Base-by-base conservation (phyloP, 1,284 basidiomycete genomes). In the Leccinum pachyderme region DNA sequence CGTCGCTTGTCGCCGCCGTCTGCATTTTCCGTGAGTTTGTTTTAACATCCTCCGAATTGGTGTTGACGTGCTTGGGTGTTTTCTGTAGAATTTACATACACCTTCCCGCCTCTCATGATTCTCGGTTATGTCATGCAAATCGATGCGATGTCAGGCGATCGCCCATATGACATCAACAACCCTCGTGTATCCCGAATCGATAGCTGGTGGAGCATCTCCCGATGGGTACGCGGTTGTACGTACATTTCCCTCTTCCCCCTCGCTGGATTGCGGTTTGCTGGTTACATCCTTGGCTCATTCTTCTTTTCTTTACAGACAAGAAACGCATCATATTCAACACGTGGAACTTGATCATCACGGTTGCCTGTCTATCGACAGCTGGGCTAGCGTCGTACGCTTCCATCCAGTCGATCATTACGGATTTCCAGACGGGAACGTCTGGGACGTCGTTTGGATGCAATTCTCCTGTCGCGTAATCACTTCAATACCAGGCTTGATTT, bases 51-150 rank as follows among this genome's bases (percentile, higher is more conserved):
- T 32, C 31, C 31, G 29, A 12, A 39, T 11, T 39, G 37, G 37
- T 39, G 9, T 5, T 39, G 37, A 39, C 18, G 3, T 39, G 37
- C 37, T 18, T 6, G 37, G 5, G 11, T 8, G 18, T 5, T 39
- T 22, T 24, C 6, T 28, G 6, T 25, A 68, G 67, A 84, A 64
- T 85, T 85, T 61, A 77, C 79, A 9, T 86, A 86, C 65, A 79
- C 81, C 5, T 85, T 85, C 74, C 84, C 84, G 1, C 79, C 82
- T 1, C 67, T 81, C n/a, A 70, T 84, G 56, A 71, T 75, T 25
- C 63, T 81, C 29, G 80, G 78, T 2, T 82, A 78, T 56, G 59
- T 77, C 47, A 70, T 84, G 49, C 75, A 78, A 37, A 65, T 70
- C 0, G 81, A 83, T 54, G 80, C 78, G 63, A 74, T 62, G 71